Percentiles rank a stretch among this genome's conserved stretches.
phyloP scores from a whole-genome alignment of 2,329 filamentous ascomycete species.

The Clonostachys solani region DNA sequence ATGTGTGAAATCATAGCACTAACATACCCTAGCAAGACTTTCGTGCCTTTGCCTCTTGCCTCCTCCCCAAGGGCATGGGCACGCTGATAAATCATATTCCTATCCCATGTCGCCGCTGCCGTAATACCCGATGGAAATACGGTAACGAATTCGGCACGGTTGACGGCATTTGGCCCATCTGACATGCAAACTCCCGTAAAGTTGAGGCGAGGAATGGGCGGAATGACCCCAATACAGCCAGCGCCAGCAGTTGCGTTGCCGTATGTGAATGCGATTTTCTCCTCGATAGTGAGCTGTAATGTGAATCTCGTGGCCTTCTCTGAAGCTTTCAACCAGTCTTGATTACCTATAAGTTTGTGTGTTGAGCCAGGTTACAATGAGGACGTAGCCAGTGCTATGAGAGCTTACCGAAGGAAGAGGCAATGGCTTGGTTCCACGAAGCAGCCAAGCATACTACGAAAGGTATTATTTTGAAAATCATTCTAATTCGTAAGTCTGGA shows the following conservation, averaged over 20 bases:
- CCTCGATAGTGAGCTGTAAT: constrained; percentile 15
- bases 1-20: constrained; percentile 39
- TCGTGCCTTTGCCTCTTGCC: constrained; percentile 67
- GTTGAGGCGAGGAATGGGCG: constrained; percentile 37
- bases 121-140: constrained; percentile 79
- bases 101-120: constrained; percentile 76
- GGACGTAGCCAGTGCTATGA: too few relatives aligned
- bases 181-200: constrained; percentile 67
- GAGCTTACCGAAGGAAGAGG: too few relatives aligned
- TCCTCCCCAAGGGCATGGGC: constrained; percentile 62
- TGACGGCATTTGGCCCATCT: constrained; percentile 74
- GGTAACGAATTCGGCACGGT: constrained; percentile 62
- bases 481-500: too few relatives aligned
- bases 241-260: constrained; percentile 35
- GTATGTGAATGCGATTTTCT: constrained; percentile 16
- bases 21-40: constrained; percentile 51
- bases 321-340: too few relatives aligned
- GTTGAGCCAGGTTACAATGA: too few relatives aligned
- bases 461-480: too few relatives aligned
- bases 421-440: too few relatives aligned
- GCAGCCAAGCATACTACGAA: too few relatives aligned
- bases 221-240: constrained; percentile 60
- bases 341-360: too few relatives aligned
- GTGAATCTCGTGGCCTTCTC: constrained; percentile 25
- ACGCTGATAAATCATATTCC: constrained; percentile 66